Percentiles rank a stretch among this genome's conserved stretches.
phyloP scores from a whole-genome alignment of 2,329 filamentous ascomycete genomes.

The Calonectria henricotiae region DNA sequence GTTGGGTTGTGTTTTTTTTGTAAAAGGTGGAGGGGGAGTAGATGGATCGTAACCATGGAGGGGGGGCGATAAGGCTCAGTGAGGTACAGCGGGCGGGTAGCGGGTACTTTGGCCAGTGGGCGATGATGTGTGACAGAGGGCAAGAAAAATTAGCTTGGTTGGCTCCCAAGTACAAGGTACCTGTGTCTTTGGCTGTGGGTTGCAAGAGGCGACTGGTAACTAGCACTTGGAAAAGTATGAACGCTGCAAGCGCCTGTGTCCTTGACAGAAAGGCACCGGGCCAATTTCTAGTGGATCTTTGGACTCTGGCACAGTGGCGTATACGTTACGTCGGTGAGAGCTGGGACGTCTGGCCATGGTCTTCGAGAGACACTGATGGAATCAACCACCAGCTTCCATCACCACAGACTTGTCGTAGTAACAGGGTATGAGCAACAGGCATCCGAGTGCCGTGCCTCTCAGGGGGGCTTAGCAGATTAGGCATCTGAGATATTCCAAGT shows the following conservation, averaged over 20 bases:
- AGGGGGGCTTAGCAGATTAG: slow-evolving; percentile 12
- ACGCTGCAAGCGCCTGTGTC: slow-evolving; percentile 12
- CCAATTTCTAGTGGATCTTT: slow-evolving; percentile 2
- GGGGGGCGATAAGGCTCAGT: slow-evolving; percentile 29
- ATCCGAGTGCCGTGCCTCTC: slow-evolving; percentile 1
- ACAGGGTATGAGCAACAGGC: slow-evolving; percentile 22
- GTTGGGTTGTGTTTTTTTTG: slow-evolving; percentile 39
- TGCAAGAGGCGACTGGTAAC: not conserved
- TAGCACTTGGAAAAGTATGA: not conserved
- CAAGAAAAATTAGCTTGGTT: slow-evolving; percentile 5
- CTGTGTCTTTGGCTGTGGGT: not conserved
- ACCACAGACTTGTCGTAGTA: slow-evolving; percentile 2
- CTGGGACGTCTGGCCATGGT: slow-evolving; percentile 4
- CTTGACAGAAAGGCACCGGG: slow-evolving; percentile 6
- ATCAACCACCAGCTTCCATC: slow-evolving; percentile 35
- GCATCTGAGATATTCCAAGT: slow-evolving; percentile 12
- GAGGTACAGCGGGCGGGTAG: slow-evolving; percentile 8
- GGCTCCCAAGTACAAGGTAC: slow-evolving; percentile 16
- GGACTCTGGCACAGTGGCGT: slow-evolving; percentile 4
- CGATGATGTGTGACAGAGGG: slow-evolving; percentile 5
- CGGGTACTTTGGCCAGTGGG: slow-evolving; percentile 11
- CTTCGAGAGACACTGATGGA: slow-evolving; percentile 22
- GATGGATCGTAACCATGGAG: slow-evolving; percentile 26
- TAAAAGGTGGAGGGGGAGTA: slow-evolving; percentile 32
- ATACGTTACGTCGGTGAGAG: slow-evolving; percentile 8